Percentiles rank a stretch among this genome's conserved stretches.
Evolutionary conservation across 164 flowering plant species (phyloP).

Genomic region (Houttuynia cordata): DNA sequence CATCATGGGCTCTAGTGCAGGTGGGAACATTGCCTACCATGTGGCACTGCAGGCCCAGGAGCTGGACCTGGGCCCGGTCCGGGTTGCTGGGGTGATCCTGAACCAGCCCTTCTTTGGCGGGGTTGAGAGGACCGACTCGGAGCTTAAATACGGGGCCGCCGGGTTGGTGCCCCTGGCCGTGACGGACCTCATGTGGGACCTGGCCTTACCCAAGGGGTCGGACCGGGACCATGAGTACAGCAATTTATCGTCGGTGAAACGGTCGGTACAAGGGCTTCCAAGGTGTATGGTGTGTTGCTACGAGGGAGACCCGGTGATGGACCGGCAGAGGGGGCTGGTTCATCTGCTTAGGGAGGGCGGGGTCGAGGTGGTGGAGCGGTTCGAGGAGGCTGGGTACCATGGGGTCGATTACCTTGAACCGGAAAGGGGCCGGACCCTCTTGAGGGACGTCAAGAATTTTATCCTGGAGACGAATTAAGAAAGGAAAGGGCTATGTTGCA

Average conservation of each 20-base stretch:
- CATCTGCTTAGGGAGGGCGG: constrained; percentile 20
- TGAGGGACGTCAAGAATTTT: constrained; percentile 16
- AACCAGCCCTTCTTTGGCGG: constrained; percentile 6
- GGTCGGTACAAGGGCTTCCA: constrained; percentile 25
- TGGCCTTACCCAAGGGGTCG: constrained; percentile 38
- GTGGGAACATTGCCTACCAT: neutral
- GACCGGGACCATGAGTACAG: constrained; percentile 50
- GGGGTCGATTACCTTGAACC: constrained; percentile 20
- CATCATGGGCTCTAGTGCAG: neutral
- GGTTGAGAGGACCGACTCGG: constrained; percentile 3
- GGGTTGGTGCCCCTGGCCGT: constrained; percentile 27
- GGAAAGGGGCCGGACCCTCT: constrained; percentile 3
- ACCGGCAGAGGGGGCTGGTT: constrained; percentile 26
- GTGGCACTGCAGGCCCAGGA: neutral
- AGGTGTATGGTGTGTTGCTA: constrained; percentile 21
- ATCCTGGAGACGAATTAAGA: constrained; percentile 1
- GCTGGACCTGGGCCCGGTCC: neutral
- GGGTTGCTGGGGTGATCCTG: constrained; percentile 6
- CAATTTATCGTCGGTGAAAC: constrained; percentile 17
- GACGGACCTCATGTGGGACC: constrained; percentile 39
- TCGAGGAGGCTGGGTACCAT: constrained; percentile 23
- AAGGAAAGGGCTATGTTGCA: neutral
- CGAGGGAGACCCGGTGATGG: constrained; percentile 15
- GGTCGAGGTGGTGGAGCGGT: constrained; percentile 21
- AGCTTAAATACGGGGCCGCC: constrained; percentile 14